A percentile compares a stretch with the other conserved stretches of the same genome.
These are phyloP conservation scores for Debaryomyces singareniensis DNA, from an alignment of 1,139 yeast species.

Conservation along the genomic window DNA sequence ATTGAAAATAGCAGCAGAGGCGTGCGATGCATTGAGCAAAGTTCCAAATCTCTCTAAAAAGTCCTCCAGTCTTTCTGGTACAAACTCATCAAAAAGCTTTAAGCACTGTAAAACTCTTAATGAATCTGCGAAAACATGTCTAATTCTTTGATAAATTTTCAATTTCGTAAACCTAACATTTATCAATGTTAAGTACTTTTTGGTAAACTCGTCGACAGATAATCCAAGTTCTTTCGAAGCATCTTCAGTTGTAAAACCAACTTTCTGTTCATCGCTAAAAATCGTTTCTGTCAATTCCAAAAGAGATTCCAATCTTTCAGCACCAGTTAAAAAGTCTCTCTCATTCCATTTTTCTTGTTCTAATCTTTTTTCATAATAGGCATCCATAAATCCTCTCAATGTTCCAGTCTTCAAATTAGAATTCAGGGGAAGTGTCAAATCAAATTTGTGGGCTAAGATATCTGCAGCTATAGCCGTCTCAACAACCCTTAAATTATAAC, in stretches of 20 bases:
- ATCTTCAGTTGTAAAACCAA: constrained; percentile 47
- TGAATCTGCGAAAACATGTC: constrained; percentile 62
- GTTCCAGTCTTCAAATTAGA: constrained; percentile 60
- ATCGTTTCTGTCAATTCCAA: constrained; percentile 34
- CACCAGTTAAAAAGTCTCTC: constrained; percentile 38
- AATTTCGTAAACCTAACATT: constrained; percentile 53
- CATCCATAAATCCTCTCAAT: constrained; percentile 58
- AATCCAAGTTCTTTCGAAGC: constrained; percentile 41
- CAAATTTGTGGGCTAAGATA: constrained; percentile 43
- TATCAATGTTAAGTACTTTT: constrained; percentile 43
- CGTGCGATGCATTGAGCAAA: constrained; percentile 57
- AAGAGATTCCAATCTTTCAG: constrained; percentile 32
- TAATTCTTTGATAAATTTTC: constrained; percentile 53
- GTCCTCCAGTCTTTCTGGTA: constrained; percentile 12
- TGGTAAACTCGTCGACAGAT: constrained; percentile 35
- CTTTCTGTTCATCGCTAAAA: constrained; percentile 23
- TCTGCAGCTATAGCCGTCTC: constrained; percentile 64
- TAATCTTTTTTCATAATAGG: constrained; percentile 30
- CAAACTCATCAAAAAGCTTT: constrained; percentile 22
- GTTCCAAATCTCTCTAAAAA: constrained; percentile 42
- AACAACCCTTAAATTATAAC: constrained; percentile 65
- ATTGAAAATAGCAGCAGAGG: constrained; percentile 41
- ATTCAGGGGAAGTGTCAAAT: constrained; percentile 40
- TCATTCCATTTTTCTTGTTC: constrained; percentile 42
- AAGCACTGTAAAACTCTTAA: constrained; percentile 52